Conservation (phyloP, 495 filamentous ascomycete species). For the Melanomma pulvis-pyrius region DNA sequence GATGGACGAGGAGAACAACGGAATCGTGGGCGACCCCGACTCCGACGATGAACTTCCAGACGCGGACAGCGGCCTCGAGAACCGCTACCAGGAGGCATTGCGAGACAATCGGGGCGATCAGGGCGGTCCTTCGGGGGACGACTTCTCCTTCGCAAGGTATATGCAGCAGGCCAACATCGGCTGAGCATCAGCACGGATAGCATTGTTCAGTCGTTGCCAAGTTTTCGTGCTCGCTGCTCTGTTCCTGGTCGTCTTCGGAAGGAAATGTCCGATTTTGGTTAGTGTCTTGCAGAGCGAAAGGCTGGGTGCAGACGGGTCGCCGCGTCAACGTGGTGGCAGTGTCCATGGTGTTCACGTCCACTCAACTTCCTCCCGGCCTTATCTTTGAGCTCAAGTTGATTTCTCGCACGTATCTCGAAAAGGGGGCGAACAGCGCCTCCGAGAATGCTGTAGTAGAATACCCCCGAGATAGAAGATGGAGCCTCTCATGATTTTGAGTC, state of each 20-base stretch:
- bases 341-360: neutral
- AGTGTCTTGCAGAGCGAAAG: constrained; percentile 14
- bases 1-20: constrained; percentile 50
- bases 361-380: neutral
- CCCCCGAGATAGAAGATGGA: neutral
- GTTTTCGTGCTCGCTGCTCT: constrained; percentile 15
- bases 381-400: neutral
- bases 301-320: neutral
- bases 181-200: constrained; percentile 18
- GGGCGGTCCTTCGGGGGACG: constrained; percentile 50
- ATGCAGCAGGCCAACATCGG: constrained; percentile 45
- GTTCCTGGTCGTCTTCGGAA: constrained; percentile 20
- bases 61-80: constrained; percentile 54
- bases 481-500: neutral
- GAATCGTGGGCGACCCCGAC: constrained; percentile 38
- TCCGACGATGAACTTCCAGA: constrained; percentile 48
- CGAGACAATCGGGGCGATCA: constrained; percentile 46
- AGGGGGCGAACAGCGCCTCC: neutral
- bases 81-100: constrained; percentile 63
- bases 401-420: neutral
- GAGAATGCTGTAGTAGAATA: neutral
- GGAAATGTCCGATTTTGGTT: neutral
- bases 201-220: neutral
- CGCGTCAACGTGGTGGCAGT: constrained; percentile 7
- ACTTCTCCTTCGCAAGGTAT: constrained; percentile 64